These are phyloP conservation scores for Aspergillus hancockii DNA, from an alignment of 495 filamentous ascomycete genomes.

Conservation along the genomic window DNA sequence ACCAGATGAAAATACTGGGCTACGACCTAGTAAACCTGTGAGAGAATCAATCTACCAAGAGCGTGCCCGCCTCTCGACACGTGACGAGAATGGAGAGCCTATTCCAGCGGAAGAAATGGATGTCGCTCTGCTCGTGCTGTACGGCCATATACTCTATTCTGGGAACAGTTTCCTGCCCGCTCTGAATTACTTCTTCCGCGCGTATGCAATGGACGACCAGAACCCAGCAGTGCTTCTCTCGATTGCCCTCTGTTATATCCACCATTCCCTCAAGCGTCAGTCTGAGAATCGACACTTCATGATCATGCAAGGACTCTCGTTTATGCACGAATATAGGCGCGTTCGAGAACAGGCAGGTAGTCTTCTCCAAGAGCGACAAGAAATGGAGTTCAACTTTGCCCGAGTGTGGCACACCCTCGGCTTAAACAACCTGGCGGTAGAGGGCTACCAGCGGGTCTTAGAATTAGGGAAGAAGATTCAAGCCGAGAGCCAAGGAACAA, in stretches of 20 bases:
- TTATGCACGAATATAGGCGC: constrained; percentile 75
- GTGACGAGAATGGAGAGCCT: constrained; percentile 46
- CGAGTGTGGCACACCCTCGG: constrained; percentile 81
- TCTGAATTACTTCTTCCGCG: constrained; percentile 89
- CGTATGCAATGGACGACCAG: constrained; percentile 71
- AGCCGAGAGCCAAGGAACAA: constrained; percentile 19
- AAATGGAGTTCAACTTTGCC: constrained; percentile 88
- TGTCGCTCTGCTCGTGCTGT: constrained; percentile 77
- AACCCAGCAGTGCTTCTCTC: constrained; percentile 77
- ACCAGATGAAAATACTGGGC: constrained; percentile 27
- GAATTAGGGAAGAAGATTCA: constrained; percentile 46
- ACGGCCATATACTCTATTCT: constrained; percentile 82
- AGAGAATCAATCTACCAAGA: constrained; percentile 43
- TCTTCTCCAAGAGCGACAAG: constrained; percentile 60
- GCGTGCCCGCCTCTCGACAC: constrained; percentile 51
- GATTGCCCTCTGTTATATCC: constrained; percentile 70
- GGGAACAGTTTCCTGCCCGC: constrained; percentile 78
- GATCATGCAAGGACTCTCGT: constrained; percentile 79
- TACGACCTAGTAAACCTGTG: constrained; percentile 14
- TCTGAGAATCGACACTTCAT: constrained; percentile 86
- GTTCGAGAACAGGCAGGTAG: constrained; percentile 42
- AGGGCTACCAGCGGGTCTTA: constrained; percentile 67
- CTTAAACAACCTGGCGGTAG: constrained; percentile 71
- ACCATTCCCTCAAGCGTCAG: constrained; percentile 84
- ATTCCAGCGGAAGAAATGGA: constrained; percentile 60